phyloP scores from a whole-genome alignment of 768 basidiomycete genomes.

The Podaxis sp. region DNA sequence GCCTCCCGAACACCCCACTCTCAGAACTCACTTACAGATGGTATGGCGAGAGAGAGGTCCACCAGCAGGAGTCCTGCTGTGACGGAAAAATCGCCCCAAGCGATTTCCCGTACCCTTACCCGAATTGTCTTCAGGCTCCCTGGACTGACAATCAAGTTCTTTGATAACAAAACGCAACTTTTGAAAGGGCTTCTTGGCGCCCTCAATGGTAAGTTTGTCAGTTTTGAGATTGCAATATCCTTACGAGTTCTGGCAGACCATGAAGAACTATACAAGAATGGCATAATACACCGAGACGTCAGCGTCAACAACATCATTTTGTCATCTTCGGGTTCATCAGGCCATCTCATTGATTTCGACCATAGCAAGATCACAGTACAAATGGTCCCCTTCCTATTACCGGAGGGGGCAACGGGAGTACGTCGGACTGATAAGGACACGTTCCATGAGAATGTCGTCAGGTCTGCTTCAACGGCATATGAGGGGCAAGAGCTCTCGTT shows the following conservation, averaged over 20 bases:
- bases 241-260: not conserved
- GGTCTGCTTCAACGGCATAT: too few relatives aligned
- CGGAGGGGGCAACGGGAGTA: too few relatives aligned
- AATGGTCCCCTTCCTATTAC: not conserved
- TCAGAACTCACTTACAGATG: not conserved
- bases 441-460: too few relatives aligned
- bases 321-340: not conserved
- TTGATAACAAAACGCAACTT: too few relatives aligned
- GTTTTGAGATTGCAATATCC: too few relatives aligned
- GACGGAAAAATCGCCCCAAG: not conserved
- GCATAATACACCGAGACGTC: not conserved
- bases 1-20: not conserved
- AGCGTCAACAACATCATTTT: not conserved
- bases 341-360: constrained; percentile 10
- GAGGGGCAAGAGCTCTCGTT: too few relatives aligned
- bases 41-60: too few relatives aligned
- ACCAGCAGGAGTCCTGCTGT: not conserved
- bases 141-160: not conserved
- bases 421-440: too few relatives aligned
- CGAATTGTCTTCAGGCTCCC: not conserved
- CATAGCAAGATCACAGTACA: constrained; percentile 1
- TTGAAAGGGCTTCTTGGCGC: too few relatives aligned
- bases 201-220: too few relatives aligned
- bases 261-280: not conserved
- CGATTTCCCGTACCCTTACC: not conserved